Conservation (phyloP, 2,329 filamentous ascomycete species). For the Cryphonectria japonica region DNA sequence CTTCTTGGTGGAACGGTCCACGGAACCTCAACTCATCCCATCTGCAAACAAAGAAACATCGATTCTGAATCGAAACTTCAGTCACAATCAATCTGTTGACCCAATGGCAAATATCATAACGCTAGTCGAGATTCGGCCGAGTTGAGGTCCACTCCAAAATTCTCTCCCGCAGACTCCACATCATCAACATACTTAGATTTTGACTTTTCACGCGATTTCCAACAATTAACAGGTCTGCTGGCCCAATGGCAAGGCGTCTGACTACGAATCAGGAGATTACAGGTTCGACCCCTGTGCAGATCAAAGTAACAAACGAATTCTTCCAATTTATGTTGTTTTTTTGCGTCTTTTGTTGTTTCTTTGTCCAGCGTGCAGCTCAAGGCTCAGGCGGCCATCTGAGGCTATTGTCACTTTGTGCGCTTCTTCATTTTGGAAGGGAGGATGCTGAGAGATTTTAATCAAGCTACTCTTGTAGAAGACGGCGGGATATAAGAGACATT, state of each 20-base stretch:
- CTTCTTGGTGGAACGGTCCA: not conserved
- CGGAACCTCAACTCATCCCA: not conserved
- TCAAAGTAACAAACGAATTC: constrained; percentile 17
- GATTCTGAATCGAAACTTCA: not conserved
- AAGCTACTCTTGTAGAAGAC: too few relatives aligned
- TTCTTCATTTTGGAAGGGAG: too few relatives aligned
- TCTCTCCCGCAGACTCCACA: too few relatives aligned
- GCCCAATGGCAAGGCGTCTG: constrained; percentile 43
- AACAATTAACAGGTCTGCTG: constrained; percentile 29
- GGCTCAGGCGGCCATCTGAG: too few relatives aligned
- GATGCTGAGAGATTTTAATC: not conserved
- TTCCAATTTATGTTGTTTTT: not conserved
- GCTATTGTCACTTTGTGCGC: too few relatives aligned
- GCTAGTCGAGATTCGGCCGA: too few relatives aligned
- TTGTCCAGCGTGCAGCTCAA: too few relatives aligned
- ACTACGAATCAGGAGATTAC: constrained; percentile 45
- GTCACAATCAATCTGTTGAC: constrained; percentile 31
- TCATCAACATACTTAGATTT: too few relatives aligned
- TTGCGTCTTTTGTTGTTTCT: not conserved
- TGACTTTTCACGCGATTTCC: not conserved
- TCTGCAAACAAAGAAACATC: not conserved
- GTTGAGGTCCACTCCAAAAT: too few relatives aligned
- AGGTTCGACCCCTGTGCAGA: constrained; percentile 43
- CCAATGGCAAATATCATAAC: constrained; percentile 36
- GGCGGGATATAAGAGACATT: too few relatives aligned